Conservation (phyloP, 2,329 filamentous ascomycete species). For the Neoascochyta sp. region DNA sequence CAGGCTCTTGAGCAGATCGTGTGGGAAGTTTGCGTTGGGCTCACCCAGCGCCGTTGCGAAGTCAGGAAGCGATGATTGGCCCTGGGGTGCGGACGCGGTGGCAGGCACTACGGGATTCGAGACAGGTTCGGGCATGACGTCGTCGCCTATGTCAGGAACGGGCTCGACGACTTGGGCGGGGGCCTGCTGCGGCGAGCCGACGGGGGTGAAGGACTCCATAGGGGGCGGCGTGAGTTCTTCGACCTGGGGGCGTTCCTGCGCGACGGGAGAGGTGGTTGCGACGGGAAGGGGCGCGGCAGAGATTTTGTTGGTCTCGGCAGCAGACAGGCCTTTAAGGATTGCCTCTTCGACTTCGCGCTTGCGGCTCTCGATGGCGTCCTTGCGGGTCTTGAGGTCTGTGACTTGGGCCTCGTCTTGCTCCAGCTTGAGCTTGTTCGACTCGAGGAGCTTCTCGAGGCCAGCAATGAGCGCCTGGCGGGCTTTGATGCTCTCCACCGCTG, state of each 20-base stretch:
- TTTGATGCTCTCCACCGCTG: slow-evolving; percentile 84
- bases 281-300: slow-evolving; percentile 38
- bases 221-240: slow-evolving; percentile 84
- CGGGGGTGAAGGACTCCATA: slow-evolving; percentile 54
- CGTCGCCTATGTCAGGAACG: slow-evolving; percentile 24
- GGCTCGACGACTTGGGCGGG: slow-evolving; percentile 9
- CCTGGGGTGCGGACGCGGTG: slow-evolving; percentile 19
- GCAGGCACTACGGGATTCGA: slow-evolving; percentile 26
- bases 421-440: slow-evolving; percentile 67
- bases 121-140: slow-evolving; percentile 25
- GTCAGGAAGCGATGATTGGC: slow-evolving; percentile 14
- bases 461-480: slow-evolving; percentile 73
- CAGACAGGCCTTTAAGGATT: slow-evolving; percentile 79
- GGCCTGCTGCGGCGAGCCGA: slow-evolving; percentile 44
- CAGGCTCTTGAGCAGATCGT: slow-evolving; percentile 31
- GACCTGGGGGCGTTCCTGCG: slow-evolving; percentile 69
- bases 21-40: slow-evolving; percentile 15
- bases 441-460: slow-evolving; percentile 77
- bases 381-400: slow-evolving; percentile 63
- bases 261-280: slow-evolving; percentile 13
- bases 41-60: slow-evolving; percentile 24
- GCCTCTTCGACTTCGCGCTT: slow-evolving; percentile 86
- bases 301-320: slow-evolving; percentile 52
- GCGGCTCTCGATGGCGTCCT: slow-evolving; percentile 70
- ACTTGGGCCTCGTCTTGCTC: slow-evolving; percentile 65